Base-by-base conservation (phyloP, 2,329 filamentous ascomycete genomes). In the Coniochaeta sp. region DNA sequence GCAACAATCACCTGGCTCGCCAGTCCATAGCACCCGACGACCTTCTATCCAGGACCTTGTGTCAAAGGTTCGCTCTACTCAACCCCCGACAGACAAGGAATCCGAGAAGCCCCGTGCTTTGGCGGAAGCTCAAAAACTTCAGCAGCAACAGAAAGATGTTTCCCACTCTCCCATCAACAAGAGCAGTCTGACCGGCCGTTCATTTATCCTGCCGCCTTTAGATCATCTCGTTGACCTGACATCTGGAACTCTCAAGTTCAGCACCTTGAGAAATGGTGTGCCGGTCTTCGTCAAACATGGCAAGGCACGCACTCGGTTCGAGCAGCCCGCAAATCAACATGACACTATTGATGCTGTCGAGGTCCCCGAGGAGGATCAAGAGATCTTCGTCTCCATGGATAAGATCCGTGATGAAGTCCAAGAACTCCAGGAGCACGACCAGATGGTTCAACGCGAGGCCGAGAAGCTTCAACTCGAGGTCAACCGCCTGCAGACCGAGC, bases 381-480 rank as follows among this genome's bases (percentile, higher is more conserved):
- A 80, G 64, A 84, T 84, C 33, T 83, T 84, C 63, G 81, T 85
- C 44, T 85, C 82, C 9, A 77, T 84, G 76, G 82, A 84, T 79
- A 84, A 84, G 79, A 82, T 85, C 72, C 79, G 81, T 43, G 78
- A 83, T 47, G 81, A 85, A 67, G 81, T 84, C 50, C 70, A 81
- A 58, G 79, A 79, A 61, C 74, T 85, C 43, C 81, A 83, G 61
- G 79, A 83, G 44, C 81, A 84, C 63, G 80, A 84, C 61, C 81
- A 82, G 57, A 76, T 81, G 64, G 76, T 84, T 11, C 79, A 83
- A 58, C 77, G 77, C 57, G 81, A 84, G 66, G 81, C 82, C 11
- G 76, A 81, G 64, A 77, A 76, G 59, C 74, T 84, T 7, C 79
- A 83, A 64, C 72, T 77, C 26, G 79, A 84, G 64, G 77, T 84